Evolutionary conservation across 2,329 filamentous ascomycete species (phyloP), one percentile per base, ranked within the genome.

Genomic region (Fusarium phyllophilum): DNA sequence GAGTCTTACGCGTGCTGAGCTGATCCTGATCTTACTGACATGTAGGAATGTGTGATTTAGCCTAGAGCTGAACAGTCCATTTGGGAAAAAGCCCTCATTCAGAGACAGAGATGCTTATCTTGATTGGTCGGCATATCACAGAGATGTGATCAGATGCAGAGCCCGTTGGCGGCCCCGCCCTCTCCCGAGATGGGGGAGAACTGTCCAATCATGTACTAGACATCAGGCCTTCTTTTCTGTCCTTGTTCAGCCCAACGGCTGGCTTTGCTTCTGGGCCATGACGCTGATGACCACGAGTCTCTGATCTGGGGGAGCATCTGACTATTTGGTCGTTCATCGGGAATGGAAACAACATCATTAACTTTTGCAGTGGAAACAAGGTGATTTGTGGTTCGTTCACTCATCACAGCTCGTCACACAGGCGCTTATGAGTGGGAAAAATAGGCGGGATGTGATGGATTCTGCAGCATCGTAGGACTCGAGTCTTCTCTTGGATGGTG

Each of bases 401-500:
- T 52, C 63, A 49, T 62, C 70, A 56, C 66, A 56, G 48, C 45
- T 44, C 41, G 61, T 75, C 70, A 66, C 66, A 72, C 61, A 73
- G 72, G 68, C 68, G 72, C 72, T 73, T 73, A 69, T 73, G 67
- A 62, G 38, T 61, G 33, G 38, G 26, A 64, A 68, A 65, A n/a
- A 61, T 61, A 57, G 65, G 41, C 46, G 66, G 66, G 46, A 65
- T 73, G 63, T 71, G 72, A 74, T 74, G 65, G 67, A 45, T 51
- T 67, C 51, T 74, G 71, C 70, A 68, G 56, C 44, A 58, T 34
- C 67, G 52, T 70, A 74, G 72, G 72, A 73, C 72, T 74, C 59
- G 56, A 56, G 38, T 42, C 42, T 63, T 49, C 33, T 63, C 66
- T 67, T 68, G 66, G 75, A 76, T 78, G 77, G 77, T 79, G 77